A percentile compares a stretch with the other conserved stretches of the same genome.
phyloP scores from a whole-genome alignment of 371 early-diverging fungal species.

The Rhizomucor pusillus region DNA sequence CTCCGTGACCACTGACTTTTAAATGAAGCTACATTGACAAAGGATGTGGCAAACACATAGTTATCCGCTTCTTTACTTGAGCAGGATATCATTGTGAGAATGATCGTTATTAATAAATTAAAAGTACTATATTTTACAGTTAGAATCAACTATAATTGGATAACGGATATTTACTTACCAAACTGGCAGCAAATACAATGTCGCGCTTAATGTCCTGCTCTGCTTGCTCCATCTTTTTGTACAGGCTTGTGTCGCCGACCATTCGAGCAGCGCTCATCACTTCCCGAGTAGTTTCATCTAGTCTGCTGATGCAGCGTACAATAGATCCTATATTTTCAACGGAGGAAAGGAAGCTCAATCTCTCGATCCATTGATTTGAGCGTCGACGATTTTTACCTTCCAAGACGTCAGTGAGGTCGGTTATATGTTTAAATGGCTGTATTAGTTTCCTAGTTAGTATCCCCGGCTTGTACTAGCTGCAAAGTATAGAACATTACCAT shows the following conservation, averaged over 20 bases:
- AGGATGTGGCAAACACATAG: no score
- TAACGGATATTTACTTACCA: no score
- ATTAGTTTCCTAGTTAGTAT: background rate
- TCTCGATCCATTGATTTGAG: background rate
- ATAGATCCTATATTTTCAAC: constrained; percentile 68
- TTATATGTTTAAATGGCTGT: constrained; percentile 92
- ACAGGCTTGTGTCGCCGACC: constrained; percentile 93
- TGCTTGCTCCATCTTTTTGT: constrained; percentile 94
- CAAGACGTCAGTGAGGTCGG: constrained; percentile 90
- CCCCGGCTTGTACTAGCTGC: background rate
- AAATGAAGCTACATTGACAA: no score
- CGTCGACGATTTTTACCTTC: constrained; percentile 57
- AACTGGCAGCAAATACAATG: constrained; percentile 97
- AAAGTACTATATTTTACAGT: no score
- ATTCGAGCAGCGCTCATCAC: constrained; percentile 90
- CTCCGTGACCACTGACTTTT: no score
- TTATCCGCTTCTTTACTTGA: no score
- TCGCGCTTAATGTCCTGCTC: constrained; percentile 93
- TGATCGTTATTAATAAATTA: no score
- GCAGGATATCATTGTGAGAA: no score
- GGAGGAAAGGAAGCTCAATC: constrained; percentile 5
- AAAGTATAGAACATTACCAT: constrained; percentile 56
- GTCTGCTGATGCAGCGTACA: constrained; percentile 94
- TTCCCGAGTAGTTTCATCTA: constrained; percentile 98
- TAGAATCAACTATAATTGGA: no score